Conservation (phyloP, 352 stramenopile species). For the Globisporangium parvum region DNA sequence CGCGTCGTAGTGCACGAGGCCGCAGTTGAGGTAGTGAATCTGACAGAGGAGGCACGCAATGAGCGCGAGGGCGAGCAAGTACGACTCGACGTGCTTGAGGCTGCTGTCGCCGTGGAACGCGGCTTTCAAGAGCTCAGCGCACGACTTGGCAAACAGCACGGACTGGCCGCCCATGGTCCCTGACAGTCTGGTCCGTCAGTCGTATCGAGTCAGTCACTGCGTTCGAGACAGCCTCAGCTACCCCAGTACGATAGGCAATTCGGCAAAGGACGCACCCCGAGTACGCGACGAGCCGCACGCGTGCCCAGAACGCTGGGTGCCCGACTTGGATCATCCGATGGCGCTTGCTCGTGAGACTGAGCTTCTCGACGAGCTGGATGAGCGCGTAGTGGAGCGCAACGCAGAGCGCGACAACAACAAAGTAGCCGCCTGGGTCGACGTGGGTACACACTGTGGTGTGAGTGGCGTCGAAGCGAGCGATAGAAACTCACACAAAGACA, state of each 20-base stretch:
- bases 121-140: conserved; percentile 67
- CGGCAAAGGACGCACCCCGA: conserved; percentile 35
- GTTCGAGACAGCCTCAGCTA: no score
- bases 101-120: conserved; percentile 57
- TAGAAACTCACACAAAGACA: neutral
- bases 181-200: conserved; percentile 22
- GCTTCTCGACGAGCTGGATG: conserved; percentile 59
- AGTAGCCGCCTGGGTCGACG: conserved; percentile 46
- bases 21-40: conserved; percentile 79
- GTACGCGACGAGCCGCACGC: conserved; percentile 70
- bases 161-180: conserved; percentile 80
- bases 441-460: neutral
- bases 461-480: neutral
- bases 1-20: conserved; percentile 72
- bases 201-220: neutral
- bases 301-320: conserved; percentile 50
- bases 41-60: conserved; percentile 56
- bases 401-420: conserved; percentile 45
- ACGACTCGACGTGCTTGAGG: conserved; percentile 57
- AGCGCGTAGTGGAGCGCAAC: conserved; percentile 52
- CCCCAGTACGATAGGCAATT: neutral
- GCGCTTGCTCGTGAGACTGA: conserved; percentile 62
- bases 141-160: conserved; percentile 84
- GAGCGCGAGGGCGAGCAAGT: conserved; percentile 60
- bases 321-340: conserved; percentile 77